A percentile compares a stretch with the other conserved stretches of the same genome.
These are phyloP conservation scores for Stagonosporopsis chrysanthemi DNA, from an alignment of 2,329 filamentous ascomycete species.

Conservation along the genomic window DNA sequence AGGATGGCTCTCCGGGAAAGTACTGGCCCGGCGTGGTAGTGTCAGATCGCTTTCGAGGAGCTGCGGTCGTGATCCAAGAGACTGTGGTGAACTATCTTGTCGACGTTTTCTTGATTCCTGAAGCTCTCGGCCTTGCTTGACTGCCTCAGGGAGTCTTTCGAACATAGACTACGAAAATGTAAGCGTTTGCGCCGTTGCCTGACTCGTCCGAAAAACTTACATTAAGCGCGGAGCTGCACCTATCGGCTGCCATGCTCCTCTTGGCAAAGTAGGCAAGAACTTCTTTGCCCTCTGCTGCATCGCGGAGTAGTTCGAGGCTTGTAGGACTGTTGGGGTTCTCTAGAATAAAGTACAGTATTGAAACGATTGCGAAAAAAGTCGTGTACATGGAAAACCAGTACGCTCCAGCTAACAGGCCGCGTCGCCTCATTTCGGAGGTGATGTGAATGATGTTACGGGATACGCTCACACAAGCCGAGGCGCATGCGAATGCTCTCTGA, in stretches of 20 bases:
- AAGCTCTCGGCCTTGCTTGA: constrained; percentile 58
- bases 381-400: constrained; percentile 91
- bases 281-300: constrained; percentile 84
- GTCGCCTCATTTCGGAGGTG: constrained; percentile 77
- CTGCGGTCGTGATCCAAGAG: constrained; percentile 34
- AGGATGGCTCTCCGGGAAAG: constrained; percentile 46
- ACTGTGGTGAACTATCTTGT: constrained; percentile 48
- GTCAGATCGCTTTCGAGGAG: constrained; percentile 31
- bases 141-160: constrained; percentile 77
- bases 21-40: constrained; percentile 43
- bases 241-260: constrained; percentile 86
- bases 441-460: constrained; percentile 81
- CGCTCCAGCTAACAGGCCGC: constrained; percentile 76
- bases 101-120: constrained; percentile 48
- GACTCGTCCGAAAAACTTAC: constrained; percentile 58
- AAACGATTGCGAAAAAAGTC: constrained; percentile 81
- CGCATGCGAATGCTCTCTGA: constrained; percentile 79
- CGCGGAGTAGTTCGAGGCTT: constrained; percentile 80
- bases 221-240: constrained; percentile 78
- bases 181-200: constrained; percentile 12
- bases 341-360: constrained; percentile 78
- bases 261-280: constrained; percentile 80
- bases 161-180: constrained; percentile 71
- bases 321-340: constrained; percentile 80
- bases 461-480: constrained; percentile 70